phyloP scores from a whole-genome alignment of 1,284 basidiomycete genomes.

The Microbotryomycetes sp. region DNA sequence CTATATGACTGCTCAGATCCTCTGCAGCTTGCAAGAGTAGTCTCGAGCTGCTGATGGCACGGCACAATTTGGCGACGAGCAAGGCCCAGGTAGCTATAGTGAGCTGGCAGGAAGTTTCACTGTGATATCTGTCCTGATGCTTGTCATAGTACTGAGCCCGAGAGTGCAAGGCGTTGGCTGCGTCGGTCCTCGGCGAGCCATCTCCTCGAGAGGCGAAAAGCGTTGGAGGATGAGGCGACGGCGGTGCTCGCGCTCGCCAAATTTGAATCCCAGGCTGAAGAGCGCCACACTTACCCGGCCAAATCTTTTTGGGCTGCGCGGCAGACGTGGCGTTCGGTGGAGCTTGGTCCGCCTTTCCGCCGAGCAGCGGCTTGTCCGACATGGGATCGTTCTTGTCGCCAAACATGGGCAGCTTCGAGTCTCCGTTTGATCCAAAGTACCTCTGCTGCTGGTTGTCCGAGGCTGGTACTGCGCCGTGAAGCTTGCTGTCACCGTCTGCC shows the following conservation, averaged over 20 bases:
- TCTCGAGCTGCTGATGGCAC: neutral
- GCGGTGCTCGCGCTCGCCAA: too few species aligned
- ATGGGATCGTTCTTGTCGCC: slow-evolving; percentile 17
- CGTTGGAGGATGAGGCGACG: too few species aligned
- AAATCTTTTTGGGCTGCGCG: slow-evolving; percentile 26
- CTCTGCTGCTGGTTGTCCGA: neutral
- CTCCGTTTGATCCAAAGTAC: neutral
- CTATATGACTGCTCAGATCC: neutral
- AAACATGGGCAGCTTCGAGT: slow-evolving; percentile 24
- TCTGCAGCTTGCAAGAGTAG: neutral
- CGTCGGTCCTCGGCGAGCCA: too few species aligned
- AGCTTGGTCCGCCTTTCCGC: neutral
- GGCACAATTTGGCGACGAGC: too few species aligned
- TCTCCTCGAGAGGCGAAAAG: too few species aligned
- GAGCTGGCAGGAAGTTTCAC: too few species aligned
- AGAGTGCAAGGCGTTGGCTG: too few species aligned
- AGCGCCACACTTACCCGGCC: slow-evolving; percentile 28
- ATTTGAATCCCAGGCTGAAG: too few species aligned
- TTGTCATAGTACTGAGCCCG: too few species aligned
- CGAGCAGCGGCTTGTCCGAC: slow-evolving; percentile 13
- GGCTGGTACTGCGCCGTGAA: neutral
- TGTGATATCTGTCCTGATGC: too few species aligned
- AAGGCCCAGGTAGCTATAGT: too few species aligned
- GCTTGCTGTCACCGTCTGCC: neutral
- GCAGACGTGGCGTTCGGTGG: slow-evolving; percentile 1